Base-by-base conservation (phyloP, 2,329 filamentous ascomycete genomes). In the Fusarium mangiferae region DNA sequence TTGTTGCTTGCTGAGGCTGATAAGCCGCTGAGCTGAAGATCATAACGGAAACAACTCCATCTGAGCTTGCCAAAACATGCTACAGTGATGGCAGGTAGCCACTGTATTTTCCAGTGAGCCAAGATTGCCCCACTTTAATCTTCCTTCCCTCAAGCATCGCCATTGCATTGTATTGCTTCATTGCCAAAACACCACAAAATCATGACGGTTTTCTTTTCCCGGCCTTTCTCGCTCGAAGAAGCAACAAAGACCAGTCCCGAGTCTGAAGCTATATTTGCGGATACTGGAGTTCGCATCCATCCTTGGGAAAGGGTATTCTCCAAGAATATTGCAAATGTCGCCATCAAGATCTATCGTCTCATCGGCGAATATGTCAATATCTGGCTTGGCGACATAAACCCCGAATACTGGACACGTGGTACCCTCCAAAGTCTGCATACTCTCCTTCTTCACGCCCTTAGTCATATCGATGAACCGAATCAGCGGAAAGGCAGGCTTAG, bases 231-330 rank as follows among this genome's bases (percentile, higher is more conserved):
- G n/a, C n/a, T n/a, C n/a, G n/a, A n/a, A n/a, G n/a, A n/a, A n/a
- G n/a, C n/a, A n/a, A n/a, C n/a, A n/a, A n/a, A n/a, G n/a, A n/a
- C n/a, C n/a, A n/a, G n/a, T n/a, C n/a, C n/a, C n/a, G n/a, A n/a
- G n/a, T n/a, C n/a, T n/a, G n/a, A n/a, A n/a, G n/a, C n/a, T n/a
- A n/a, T n/a, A n/a, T n/a, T n/a, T n/a, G n/a, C n/a, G 5, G 24
- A 26, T 0, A 26, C 24, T 0, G 24, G 24, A 45, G 10, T 45
- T 10, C 24, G 24, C 1, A 45, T 45, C 12, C 17, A 26, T 1
- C 17, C 24, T 2, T 20, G 17, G 18, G 44, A 45, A 8, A 26
- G 8, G 7, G 12, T 5, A 14, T 2, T 26, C 5, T 20, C 12
- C 24, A 5, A 20, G 5, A 26, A 45, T 18, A 1, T 26, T 20